Evolutionary conservation across 179 eudicot genomes (phyloP), one percentile per base, ranked within the genome.

Genomic region (Heliamphora ciliata): DNA sequence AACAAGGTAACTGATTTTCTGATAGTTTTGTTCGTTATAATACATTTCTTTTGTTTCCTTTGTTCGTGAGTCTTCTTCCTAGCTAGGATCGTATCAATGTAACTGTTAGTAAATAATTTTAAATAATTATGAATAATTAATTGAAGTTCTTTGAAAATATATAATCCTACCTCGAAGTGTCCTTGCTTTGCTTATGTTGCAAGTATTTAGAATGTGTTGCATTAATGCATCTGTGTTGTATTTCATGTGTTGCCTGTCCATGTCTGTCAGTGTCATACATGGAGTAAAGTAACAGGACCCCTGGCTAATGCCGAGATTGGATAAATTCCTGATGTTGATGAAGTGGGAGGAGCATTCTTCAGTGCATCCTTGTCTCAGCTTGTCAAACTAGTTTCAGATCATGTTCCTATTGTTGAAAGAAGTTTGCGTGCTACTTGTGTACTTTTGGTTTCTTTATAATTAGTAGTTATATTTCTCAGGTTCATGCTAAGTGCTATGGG

Each of bases 401-500:
- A 10, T 75, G 76, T 21, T 44, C 8, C 17, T 74, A 3, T 56
- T 76, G 21, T 56, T 76, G 79, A 51, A 24, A 18, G 72, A 63
- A 50, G 48, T 81, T 31, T 50, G 1, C 64, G 48, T 82, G 80
- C 81, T 44, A 72, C 8, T 52, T 78, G 6, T 76, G 58, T 70
- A 17, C 54, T 79, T 51, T 82, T 78, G 69, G 77, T 17, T 17
- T 2, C 17, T 63, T 63, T 51, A 72, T 64, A n/a, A 31, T 58
- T 8, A 7, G 51, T 79, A 40, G 52, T 59, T 18, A 18, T 65
- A n/a, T 55, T 44, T 81, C 18, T 63, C 88, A 96, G 99, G 99
- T 96, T 84, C 99, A 96, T 92, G 95, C 99, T 79, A 94, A 95
- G 86, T 96, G 99, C 87, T 96, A 96, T 77, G 99, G 99, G 17